These are phyloP conservation scores for Phytophthora constricta DNA, from an alignment of 352 stramenopile genomes.

Conservation along the genomic window DNA sequence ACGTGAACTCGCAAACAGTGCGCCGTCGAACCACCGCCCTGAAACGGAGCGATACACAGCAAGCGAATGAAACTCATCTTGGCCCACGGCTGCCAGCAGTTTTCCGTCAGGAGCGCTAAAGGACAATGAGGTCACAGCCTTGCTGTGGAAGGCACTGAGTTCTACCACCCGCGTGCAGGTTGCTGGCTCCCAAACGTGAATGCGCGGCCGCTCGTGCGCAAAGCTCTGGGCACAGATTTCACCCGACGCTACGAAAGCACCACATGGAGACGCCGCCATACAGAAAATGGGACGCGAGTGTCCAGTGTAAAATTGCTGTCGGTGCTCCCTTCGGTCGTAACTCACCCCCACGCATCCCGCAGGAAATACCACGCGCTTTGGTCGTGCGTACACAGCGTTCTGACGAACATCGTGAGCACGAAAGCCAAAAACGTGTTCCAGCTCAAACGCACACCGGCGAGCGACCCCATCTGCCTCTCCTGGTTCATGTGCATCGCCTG, in stretches of 20 bases:
- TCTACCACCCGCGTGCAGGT: conserved; percentile 55
- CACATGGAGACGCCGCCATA: conserved; percentile 51
- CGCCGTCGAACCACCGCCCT: conserved; percentile 67
- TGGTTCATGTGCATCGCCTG: conserved; percentile 41
- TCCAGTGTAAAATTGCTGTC: conserved; percentile 68
- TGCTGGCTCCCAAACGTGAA: conserved; percentile 80
- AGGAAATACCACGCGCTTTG: conserved; percentile 72
- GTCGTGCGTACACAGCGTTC: conserved; percentile 65
- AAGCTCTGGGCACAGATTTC: conserved; percentile 73
- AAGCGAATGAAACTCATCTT: conserved; percentile 81
- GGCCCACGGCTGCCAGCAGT: conserved; percentile 66
- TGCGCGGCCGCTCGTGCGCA: conserved; percentile 58
- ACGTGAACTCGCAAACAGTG: conserved; percentile 55
- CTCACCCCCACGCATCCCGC: conserved; percentile 66
- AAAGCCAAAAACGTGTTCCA: conserved; percentile 77
- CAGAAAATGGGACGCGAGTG: conserved; percentile 70
- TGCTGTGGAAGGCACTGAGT: conserved; percentile 70
- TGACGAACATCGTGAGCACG: conserved; percentile 65
- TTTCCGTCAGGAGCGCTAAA: conserved; percentile 55
- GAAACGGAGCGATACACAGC: conserved; percentile 68
- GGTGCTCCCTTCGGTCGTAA: conserved; percentile 78
- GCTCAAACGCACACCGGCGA: conserved; percentile 45
- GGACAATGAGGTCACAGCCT: conserved; percentile 69
- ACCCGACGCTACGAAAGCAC: conserved; percentile 69
- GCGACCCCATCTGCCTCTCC: conserved; percentile 46